These are phyloP conservation scores for Zostera marina DNA, from an alignment of 116 monocot species.

Conservation along the genomic window DNA sequence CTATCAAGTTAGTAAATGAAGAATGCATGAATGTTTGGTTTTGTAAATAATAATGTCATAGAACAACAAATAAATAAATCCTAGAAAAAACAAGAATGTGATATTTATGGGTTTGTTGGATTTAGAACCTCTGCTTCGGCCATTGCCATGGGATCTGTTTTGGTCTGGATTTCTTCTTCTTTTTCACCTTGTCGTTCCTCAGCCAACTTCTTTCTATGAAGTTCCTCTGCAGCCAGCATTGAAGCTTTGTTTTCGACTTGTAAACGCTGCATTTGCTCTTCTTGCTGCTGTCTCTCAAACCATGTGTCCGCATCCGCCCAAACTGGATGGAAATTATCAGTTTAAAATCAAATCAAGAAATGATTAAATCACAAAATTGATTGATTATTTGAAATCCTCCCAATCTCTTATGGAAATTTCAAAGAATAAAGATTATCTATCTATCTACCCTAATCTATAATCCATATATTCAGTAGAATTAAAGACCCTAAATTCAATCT, in stretches of 20 bases:
- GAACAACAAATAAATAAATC: no score
- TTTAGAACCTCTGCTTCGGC: conserved; percentile 53
- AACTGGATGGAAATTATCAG: conserved; percentile 21
- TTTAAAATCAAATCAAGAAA: neutral
- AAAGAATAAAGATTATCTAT: no score
- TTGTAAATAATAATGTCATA: no score
- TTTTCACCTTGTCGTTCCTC: conserved; percentile 74
- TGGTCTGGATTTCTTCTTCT: conserved; percentile 45
- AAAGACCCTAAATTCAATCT: no score
- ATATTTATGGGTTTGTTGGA: neutral
- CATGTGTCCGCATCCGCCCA: conserved; percentile 96
- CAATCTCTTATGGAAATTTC: no score
- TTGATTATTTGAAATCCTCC: no score
- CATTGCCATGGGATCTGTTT: conserved; percentile 53
- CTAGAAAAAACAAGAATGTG: no score
- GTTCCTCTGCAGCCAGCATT: conserved; percentile 63
- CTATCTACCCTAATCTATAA: neutral
- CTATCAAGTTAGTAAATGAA: no score
- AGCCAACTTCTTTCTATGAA: conserved; percentile 72
- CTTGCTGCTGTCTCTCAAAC: conserved; percentile 93
- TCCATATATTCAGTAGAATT: neutral
- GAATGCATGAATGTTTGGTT: no score
- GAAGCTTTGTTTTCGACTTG: conserved; percentile 27
- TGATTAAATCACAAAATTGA: no score
- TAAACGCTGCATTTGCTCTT: conserved; percentile 73